These are phyloP conservation scores for Populus tomentosa DNA, from an alignment of 441 rosid genomes.

Conservation along the genomic window DNA sequence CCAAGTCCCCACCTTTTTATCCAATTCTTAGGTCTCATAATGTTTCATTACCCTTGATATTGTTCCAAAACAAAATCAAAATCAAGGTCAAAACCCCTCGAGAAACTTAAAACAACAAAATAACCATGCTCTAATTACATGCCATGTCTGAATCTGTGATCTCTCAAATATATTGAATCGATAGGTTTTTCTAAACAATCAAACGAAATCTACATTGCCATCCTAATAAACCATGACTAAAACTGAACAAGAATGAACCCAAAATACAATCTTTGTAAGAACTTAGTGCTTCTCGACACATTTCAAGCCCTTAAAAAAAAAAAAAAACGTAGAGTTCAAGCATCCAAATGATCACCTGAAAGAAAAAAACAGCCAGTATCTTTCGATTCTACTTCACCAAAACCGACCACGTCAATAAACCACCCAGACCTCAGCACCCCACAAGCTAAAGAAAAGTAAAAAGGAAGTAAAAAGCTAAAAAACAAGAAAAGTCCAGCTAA, in stretches of 20 bases:
- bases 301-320: background rate
- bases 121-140: background rate
- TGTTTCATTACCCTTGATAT: slow-evolving; percentile 30
- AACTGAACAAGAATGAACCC: background rate
- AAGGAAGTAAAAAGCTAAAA: slow-evolving; percentile 11
- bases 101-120: slow-evolving; percentile 12
- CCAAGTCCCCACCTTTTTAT: slow-evolving; percentile 29
- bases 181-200: background rate
- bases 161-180: background rate
- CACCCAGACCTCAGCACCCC: background rate
- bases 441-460: background rate
- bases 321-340: background rate
- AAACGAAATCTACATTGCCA: background rate
- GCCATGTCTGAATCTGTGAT: background rate
- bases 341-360: background rate
- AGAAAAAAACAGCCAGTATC: background rate
- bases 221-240: slow-evolving; percentile 5
- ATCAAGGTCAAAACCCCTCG: slow-evolving; percentile 17
- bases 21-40: slow-evolving; percentile 50
- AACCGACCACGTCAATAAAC: background rate
- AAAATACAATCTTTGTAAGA: background rate
- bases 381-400: background rate
- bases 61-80: slow-evolving; percentile 22
- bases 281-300: background rate
- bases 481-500: slow-evolving; percentile 19